These are phyloP conservation scores for Pseudisothecium myosuroides DNA, from an alignment of 225 moss, liverwort and hornwort species.

Conservation along the genomic window DNA sequence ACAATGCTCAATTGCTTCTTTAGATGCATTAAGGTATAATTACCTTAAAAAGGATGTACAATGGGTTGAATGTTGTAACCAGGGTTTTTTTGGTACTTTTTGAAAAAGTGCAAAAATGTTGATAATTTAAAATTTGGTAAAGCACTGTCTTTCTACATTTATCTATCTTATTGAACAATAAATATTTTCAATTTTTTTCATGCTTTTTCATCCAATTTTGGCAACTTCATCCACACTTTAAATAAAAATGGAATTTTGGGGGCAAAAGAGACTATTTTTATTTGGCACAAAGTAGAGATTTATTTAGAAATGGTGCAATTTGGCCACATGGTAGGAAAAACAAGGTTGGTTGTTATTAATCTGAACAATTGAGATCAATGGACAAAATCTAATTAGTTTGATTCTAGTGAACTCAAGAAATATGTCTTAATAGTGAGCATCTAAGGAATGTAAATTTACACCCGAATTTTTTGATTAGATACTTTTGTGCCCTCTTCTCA, in stretches of 20 bases:
- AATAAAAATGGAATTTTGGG: neutral
- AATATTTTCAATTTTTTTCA: neutral
- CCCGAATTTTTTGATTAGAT: neutral
- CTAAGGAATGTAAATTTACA: neutral
- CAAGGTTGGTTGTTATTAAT: neutral
- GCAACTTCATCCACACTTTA: neutral
- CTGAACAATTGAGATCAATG: neutral
- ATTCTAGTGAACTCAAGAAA: neutral
- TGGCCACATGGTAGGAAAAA: neutral
- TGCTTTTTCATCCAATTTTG: neutral
- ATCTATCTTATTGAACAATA: neutral
- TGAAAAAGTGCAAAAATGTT: neutral
- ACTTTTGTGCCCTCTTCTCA: neutral
- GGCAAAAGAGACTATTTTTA: neutral
- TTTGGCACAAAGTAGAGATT: neutral
- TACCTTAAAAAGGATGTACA: neutral
- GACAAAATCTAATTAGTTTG: neutral
- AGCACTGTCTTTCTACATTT: neutral
- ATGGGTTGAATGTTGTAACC: neutral
- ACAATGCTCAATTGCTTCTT: neutral
- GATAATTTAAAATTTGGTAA: neutral
- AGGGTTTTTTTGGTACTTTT: neutral
- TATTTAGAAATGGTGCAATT: neutral
- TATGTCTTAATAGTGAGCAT: neutral
- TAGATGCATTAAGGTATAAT: accelerated